Base-by-base conservation (phyloP, 306 rosid genomes). In the Pueraria montana region DNA sequence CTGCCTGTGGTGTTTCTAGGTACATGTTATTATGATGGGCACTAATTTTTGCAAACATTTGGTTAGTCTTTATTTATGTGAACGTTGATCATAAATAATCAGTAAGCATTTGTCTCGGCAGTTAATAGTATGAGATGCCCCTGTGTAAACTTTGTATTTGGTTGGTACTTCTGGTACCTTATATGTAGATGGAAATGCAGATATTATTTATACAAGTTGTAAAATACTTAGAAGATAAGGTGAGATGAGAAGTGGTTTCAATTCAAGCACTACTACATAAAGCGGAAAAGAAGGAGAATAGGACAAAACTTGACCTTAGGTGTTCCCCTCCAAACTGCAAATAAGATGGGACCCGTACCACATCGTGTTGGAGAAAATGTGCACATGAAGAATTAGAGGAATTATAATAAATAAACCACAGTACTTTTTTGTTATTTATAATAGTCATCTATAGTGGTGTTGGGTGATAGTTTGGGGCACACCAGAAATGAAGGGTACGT, bases 301-400 rank as follows among this genome's bases (percentile, higher is more conserved):
- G 4, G 82, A 82, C 72, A 87, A 76, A 85, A 46, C 68, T 52
- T 76, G 80, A 89, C 74, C 91, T 81, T 83, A 73, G 68, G 91
- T 63, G 86, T 87, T 67, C 84, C 88, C 86, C 89, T 83, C 66
- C 84, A n/a, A 87, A 58, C 81, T 58, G 58, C 74, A 42, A 77
- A 46, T 70, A n/a, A 40, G 65, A 82, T 45, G 88, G 90, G 79
- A 82, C 84, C 84, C 73, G 17, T 72, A 62, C 75, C 79, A 11
- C 59, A 56, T 80, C 21, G 8, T 67, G 80, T 62, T 59, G 88
- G 52, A 79, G 69, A 80, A 73, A 67, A 73, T 82, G 61, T 71
- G 32, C 74, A 66, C 79, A 58, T 42, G 24, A 66, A 74, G 4
- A 65, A 26, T 48, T 26, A 43, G 58, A 23, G 43, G 14, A 66